Evolutionary conservation across 2,329 filamentous ascomycete genomes (phyloP).

Genomic region (Xylaria sp.): DNA sequence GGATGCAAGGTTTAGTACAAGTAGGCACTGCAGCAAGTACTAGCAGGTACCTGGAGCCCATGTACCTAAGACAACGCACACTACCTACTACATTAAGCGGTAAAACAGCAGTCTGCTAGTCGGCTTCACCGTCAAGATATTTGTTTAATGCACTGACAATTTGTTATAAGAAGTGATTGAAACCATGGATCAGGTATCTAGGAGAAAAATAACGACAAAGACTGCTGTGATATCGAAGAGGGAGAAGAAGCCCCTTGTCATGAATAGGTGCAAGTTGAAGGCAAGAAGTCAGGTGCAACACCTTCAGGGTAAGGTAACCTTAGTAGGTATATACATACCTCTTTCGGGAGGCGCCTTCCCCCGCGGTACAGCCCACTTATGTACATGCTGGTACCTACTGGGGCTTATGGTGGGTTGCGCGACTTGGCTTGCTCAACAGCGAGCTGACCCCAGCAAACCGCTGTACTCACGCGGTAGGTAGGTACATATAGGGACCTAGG

Average conservation of each 20-base stretch:
- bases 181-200: not conserved
- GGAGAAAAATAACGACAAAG: not conserved
- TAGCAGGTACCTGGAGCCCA: conserved; percentile 15
- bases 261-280: conserved; percentile 8
- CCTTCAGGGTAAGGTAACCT: not conserved
- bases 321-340: not conserved
- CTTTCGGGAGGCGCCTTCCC: not conserved
- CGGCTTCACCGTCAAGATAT: conserved; percentile 2
- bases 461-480: no score
- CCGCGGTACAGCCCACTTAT: not conserved
- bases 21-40: no score
- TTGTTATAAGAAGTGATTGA: not conserved
- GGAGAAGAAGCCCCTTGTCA: conserved; percentile 23
- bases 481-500: not conserved
- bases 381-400: not conserved
- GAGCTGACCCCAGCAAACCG: not conserved
- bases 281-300: not conserved
- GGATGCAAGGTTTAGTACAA: conserved; percentile 24
- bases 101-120: conserved; percentile 1
- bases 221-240: not conserved
- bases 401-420: not conserved
- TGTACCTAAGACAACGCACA: conserved; percentile 21
- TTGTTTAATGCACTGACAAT: not conserved
- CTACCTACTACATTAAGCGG: not conserved
- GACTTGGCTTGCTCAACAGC: not conserved